Conservation (phyloP, 2,329 filamentous ascomycete genomes). For the Diaporthe vexans region DNA sequence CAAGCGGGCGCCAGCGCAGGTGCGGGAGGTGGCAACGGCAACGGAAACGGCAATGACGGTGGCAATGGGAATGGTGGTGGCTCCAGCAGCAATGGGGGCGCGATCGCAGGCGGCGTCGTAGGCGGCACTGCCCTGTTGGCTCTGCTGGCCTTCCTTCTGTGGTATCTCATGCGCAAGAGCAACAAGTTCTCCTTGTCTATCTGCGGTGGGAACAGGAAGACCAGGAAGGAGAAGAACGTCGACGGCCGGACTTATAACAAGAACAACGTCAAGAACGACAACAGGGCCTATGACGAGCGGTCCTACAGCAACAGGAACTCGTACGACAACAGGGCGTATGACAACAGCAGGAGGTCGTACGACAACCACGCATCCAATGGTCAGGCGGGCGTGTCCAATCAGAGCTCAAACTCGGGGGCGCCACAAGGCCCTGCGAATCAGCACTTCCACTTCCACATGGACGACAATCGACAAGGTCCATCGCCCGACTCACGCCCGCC, state of each 20-base stretch:
- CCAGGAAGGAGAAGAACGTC: constrained; percentile 37
- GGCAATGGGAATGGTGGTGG: neutral
- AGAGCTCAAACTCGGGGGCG: constrained; percentile 20
- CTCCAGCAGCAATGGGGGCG: neutral
- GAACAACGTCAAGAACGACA: constrained; percentile 37
- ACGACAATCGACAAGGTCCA: neutral
- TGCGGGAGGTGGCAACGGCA: constrained; percentile 7
- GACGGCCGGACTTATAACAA: constrained; percentile 35
- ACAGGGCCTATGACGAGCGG: constrained; percentile 34
- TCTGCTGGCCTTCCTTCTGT: constrained; percentile 45
- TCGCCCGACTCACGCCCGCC: neutral
- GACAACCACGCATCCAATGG: constrained; percentile 16
- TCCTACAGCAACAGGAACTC: constrained; percentile 37
- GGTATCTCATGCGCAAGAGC: constrained; percentile 46
- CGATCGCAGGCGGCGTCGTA: constrained; percentile 50
- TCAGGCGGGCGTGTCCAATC: neutral
- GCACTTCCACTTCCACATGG: constrained; percentile 35
- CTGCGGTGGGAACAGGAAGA: constrained; percentile 42
- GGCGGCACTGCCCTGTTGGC: constrained; percentile 48
- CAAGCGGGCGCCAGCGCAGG: constrained; percentile 29
- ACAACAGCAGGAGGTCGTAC: constrained; percentile 37
- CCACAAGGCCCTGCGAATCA: constrained; percentile 20
- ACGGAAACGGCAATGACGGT: neutral
- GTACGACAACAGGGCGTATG: constrained; percentile 39
- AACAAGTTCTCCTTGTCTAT: constrained; percentile 42